Percentiles rank a stretch among this genome's conserved stretches.
Conservation (phyloP, 495 filamentous ascomycete species). For the Aspergillus funiculosus region DNA sequence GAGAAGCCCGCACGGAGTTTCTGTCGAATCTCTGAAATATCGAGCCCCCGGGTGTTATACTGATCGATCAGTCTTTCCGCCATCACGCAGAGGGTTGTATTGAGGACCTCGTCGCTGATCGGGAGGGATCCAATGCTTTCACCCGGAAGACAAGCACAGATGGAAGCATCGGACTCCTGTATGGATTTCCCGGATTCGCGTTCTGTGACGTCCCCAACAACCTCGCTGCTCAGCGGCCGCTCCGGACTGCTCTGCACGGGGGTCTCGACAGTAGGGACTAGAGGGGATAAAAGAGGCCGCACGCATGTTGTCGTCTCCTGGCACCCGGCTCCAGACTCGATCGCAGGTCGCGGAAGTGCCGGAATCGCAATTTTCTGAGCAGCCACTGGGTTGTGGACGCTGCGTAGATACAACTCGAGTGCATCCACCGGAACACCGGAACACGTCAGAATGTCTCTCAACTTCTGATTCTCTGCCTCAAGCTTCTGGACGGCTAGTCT, state of each 20-base stretch:
- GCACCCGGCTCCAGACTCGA: not conserved
- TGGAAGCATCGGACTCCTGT: constrained; percentile 8
- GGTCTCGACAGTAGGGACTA: not conserved
- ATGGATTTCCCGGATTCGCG: not conserved
- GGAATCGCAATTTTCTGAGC: constrained; percentile 39
- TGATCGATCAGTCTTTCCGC: constrained; percentile 37
- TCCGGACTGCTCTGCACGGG: not conserved
- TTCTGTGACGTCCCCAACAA: not conserved
- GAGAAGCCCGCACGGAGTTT: constrained; percentile 37
- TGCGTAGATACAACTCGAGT: constrained; percentile 29
- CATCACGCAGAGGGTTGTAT: constrained; percentile 40
- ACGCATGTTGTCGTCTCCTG: not conserved
- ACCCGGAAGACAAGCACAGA: constrained; percentile 28
- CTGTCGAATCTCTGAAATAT: constrained; percentile 31
- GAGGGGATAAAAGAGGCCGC: not conserved
- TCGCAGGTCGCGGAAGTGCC: constrained; percentile 18
- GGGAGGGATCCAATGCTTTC: constrained; percentile 14
- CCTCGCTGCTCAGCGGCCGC: not conserved
- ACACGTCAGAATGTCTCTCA: constrained; percentile 25
- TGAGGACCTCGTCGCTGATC: constrained; percentile 27
- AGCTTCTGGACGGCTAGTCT: constrained; percentile 33
- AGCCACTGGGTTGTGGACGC: constrained; percentile 15
- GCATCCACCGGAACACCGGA: constrained; percentile 24
- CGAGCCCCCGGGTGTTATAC: constrained; percentile 37
- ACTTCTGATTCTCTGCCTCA: constrained; percentile 34